Percentiles rank a stretch among this genome's conserved stretches.
These are phyloP conservation scores for Pseudisothecium myosuroides DNA, from an alignment of 225 moss, liverwort and hornwort species.

Conservation along the genomic window DNA sequence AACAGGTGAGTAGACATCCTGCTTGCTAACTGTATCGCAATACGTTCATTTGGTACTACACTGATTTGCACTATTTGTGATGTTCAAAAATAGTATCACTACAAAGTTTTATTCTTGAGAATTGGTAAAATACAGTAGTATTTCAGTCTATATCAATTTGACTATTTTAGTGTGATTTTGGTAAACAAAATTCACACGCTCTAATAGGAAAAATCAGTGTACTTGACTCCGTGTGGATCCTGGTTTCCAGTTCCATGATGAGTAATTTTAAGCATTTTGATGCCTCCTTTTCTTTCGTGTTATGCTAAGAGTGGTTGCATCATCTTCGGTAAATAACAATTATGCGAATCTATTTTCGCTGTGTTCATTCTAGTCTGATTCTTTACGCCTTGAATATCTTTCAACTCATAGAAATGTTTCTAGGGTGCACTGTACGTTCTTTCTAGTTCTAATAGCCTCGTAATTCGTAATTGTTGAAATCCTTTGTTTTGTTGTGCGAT, in stretches of 20 bases:
- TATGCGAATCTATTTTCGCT: not conserved
- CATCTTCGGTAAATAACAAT: not conserved
- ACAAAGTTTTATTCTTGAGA: not conserved
- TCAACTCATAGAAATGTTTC: not conserved
- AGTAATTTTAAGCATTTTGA: not conserved
- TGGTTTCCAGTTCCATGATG: not conserved
- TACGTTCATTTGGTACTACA: not conserved
- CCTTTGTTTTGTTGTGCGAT: not conserved
- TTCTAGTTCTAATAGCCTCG: not conserved
- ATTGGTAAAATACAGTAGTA: not conserved
- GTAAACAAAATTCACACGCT: not conserved
- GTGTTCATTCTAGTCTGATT: not conserved
- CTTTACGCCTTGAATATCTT: not conserved
- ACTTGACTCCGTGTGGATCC: not conserved
- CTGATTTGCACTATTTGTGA: not conserved
- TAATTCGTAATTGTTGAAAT: not conserved
- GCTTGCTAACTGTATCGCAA: not conserved
- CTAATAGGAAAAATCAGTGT: not conserved
- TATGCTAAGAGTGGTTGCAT: not conserved
- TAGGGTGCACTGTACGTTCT: not conserved
- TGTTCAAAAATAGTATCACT: not conserved
- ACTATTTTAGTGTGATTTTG: not conserved
- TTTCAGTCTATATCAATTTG: not conserved
- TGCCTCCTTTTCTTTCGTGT: not conserved
- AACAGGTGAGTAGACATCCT: conserved; percentile 41